A percentile compares a stretch with the other conserved stretches of the same genome.
phyloP scores from a whole-genome alignment of 2,329 filamentous ascomycete genomes.

The Aciculosporium take region DNA sequence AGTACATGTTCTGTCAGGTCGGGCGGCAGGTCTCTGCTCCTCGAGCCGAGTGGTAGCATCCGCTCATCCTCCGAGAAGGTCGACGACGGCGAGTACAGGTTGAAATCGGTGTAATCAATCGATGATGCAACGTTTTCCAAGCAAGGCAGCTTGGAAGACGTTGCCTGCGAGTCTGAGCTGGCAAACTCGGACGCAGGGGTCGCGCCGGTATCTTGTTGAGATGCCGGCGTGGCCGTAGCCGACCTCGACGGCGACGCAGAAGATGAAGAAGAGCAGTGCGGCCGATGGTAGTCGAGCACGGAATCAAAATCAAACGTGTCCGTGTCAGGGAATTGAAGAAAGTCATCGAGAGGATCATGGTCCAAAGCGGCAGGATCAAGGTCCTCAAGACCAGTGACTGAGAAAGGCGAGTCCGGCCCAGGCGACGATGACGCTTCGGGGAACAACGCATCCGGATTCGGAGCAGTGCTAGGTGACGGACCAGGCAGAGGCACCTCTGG shows the following conservation, averaged over 20 bases:
- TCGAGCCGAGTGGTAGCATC: conserved; percentile 18
- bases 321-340: conserved; percentile 27
- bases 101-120: conserved; percentile 38
- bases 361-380: conserved; percentile 6
- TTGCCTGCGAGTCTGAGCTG: conserved; percentile 4
- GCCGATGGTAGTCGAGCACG: conserved; percentile 27
- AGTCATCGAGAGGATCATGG: conserved; percentile 30
- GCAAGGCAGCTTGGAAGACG: conserved; percentile 22
- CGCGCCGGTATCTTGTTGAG: conserved; percentile 10
- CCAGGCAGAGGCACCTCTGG: conserved; percentile 11
- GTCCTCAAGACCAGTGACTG: conserved; percentile 11
- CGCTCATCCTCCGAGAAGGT: conserved; percentile 35
- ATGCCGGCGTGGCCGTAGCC: conserved; percentile 14
- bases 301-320: conserved; percentile 29
- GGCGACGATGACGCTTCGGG: conserved; percentile 7
- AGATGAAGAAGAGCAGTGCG: conserved; percentile 23
- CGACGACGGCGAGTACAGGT: conserved; percentile 37
- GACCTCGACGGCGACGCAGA: conserved; percentile 13
- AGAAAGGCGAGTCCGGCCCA: conserved; percentile 11
- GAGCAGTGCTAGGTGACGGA: conserved; percentile 4
- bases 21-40: conserved; percentile 1
- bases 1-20: conserved; percentile 5
- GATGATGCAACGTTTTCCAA: conserved; percentile 12
- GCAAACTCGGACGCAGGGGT: conserved; percentile 6
- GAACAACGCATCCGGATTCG: background rate